phyloP scores from a whole-genome alignment of 164 flowering plant species.

The Tetracentron sinense region DNA sequence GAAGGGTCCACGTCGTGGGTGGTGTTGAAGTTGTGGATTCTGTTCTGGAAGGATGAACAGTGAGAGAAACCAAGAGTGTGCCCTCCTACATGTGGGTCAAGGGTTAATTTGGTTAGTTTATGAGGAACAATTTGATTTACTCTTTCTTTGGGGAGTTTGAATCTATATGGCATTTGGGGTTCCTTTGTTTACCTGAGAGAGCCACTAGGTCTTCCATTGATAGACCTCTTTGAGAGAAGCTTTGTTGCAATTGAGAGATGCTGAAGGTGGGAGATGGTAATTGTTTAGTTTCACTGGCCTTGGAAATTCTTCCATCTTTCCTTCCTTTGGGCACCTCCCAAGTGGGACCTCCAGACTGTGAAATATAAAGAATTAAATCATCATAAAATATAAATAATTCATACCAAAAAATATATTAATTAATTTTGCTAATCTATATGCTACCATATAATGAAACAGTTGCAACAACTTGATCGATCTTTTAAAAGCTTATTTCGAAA shows the following conservation, averaged over 20 bases:
- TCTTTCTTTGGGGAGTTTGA: not conserved
- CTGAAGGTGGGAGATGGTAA: slow-evolving; percentile 76
- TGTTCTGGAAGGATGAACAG: slow-evolving; percentile 78
- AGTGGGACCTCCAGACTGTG: slow-evolving; percentile 79
- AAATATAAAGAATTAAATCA: not conserved
- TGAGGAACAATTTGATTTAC: not conserved
- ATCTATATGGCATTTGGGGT: not conserved
- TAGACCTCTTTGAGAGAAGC: slow-evolving; percentile 80
- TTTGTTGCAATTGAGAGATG: slow-evolving; percentile 64
- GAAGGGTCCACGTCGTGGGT: slow-evolving; percentile 58
- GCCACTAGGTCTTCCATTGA: slow-evolving; percentile 68
- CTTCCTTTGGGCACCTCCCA: slow-evolving; percentile 93
- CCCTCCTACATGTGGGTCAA: slow-evolving; percentile 45
- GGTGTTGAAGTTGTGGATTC: slow-evolving; percentile 72
- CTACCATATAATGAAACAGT: too few species aligned
- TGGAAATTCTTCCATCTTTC: slow-evolving; percentile 75
- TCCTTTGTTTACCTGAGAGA: slow-evolving; percentile 54
- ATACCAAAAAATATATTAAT: not conserved
- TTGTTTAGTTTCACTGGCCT: slow-evolving; percentile 61
- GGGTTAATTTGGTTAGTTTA: not conserved
- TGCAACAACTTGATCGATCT: too few species aligned
- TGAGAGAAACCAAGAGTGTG: slow-evolving; percentile 89
- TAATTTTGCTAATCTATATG: too few species aligned
- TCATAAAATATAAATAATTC: not conserved
- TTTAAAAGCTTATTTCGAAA: too few species aligned